Conservation (phyloP, 495 filamentous ascomycete species). For the Friedmanniomyces simplex region DNA sequence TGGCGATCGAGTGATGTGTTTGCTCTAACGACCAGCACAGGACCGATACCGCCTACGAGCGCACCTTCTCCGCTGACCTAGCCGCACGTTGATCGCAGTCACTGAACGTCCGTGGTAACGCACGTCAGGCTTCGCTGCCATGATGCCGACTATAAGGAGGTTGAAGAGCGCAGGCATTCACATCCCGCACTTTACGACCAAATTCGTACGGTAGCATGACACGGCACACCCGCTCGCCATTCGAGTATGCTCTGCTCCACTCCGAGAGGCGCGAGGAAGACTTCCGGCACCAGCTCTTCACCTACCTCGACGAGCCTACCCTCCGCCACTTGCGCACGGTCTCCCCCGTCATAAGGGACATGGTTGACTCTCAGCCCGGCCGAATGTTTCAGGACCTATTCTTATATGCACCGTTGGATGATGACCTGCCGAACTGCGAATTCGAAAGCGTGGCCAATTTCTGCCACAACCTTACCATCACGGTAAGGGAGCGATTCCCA, state of each 20-base stretch:
- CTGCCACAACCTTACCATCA: conserved; percentile 19
- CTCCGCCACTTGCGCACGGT: conserved; percentile 5
- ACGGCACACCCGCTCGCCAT: neutral
- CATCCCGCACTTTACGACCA: neutral
- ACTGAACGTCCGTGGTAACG: neutral
- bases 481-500: neutral
- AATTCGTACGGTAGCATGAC: neutral
- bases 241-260: conserved; percentile 9
- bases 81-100: neutral
- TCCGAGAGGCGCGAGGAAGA: neutral
- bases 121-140: no score
- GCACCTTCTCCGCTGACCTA: conserved; percentile 7
- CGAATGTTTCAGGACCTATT: conserved; percentile 9
- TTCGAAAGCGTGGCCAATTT: neutral
- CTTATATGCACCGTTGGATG: conserved; percentile 1
- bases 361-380: conserved; percentile 4
- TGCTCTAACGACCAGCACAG: neutral
- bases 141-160: no score
- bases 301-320: conserved; percentile 1
- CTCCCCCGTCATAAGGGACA: neutral
- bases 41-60: conserved; percentile 27
- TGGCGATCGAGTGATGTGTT: neutral
- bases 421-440: neutral
- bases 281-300: neutral
- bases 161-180: no score